Conservation (phyloP, 2,329 filamentous ascomycete species). For the Paracoccidioides lutzii region DNA sequence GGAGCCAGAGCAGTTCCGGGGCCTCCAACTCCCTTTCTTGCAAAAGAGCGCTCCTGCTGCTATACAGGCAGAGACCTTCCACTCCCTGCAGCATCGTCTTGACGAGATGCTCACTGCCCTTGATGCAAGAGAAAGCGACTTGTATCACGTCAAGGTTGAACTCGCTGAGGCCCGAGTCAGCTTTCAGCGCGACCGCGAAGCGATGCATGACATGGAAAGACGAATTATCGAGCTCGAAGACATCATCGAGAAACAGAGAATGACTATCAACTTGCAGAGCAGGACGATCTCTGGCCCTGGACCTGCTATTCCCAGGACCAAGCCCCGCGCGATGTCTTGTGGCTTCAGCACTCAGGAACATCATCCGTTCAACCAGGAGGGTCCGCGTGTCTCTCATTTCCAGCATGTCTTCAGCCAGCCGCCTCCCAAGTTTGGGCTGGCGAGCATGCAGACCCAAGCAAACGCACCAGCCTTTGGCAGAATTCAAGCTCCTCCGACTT, state of each 20-base stretch:
- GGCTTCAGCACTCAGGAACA: neutral
- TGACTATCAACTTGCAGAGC: conserved; percentile 18
- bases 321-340: neutral
- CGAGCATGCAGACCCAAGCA: neutral
- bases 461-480: neutral
- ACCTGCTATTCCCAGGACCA: conserved; percentile 9
- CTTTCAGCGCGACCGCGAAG: conserved; percentile 5
- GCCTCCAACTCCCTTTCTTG: neutral
- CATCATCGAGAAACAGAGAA: conserved; percentile 13
- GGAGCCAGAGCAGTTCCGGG: neutral
- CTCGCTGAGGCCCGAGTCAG: conserved; percentile 6
- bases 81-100: neutral
- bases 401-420: conserved; percentile 1
- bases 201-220: conserved; percentile 5
- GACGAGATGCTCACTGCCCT: neutral
- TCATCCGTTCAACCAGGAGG: neutral
- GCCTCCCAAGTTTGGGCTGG: neutral
- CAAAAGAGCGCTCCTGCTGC: neutral
- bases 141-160: conserved; percentile 6
- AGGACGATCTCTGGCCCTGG: conserved; percentile 14
- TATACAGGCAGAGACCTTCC: neutral
- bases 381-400: neutral
- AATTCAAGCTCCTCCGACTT: neutral
- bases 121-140: neutral
- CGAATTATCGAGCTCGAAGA: conserved; percentile 13